Evolutionary conservation across 208 protist species (phyloP), one percentile per base, ranked within the genome.

Genomic region (Acanthamoeba royreba): DNA sequence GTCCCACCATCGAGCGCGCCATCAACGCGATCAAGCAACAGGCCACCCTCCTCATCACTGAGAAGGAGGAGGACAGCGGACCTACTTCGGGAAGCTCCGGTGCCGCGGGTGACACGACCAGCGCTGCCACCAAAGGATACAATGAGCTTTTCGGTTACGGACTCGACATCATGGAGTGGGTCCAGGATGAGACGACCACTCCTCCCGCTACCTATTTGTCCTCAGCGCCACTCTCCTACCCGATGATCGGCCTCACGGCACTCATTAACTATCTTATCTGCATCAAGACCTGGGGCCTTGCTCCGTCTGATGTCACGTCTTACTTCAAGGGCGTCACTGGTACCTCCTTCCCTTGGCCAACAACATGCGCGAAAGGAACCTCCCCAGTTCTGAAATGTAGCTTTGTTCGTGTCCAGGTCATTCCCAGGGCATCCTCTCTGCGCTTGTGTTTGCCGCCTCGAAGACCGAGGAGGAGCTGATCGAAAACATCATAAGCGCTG

Each of bases 211-310:
- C 53, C 61, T 97, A 97, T 47, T 45, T 97, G 0, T 15, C 86
- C n/a, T 85, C 52, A 13, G 94, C 96, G 9, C 95, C 96, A 3
- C 87, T 97, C 28, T 93, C 53, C 46, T 95, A 96, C 19, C 96
- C 96, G 19, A 72, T 97, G 22, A 96, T 97, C 83, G 94, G 86
- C 4, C 87, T 97, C 35, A 96, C 96, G 11, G 95, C 96, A 55
- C 93, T 97, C 42, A 52, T 95, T 15, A 45, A 97, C 88, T 97
- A 97, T 63, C 93, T 43, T 22, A 81, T 97, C 31, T 89, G 86
- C 31, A 33, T 97, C n/a, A 38, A 87, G 17, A 83, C 88, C 13
- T 55, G 94, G 91, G 47, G 85, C 45, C 93, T 96, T 15, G 66
- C 66, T 7, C 96, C 95, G 4, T 72, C 45, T 1, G 95, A 96